phyloP scores from a whole-genome alignment of 2,329 filamentous ascomycete species.

The Ascochyta fabae region DNA sequence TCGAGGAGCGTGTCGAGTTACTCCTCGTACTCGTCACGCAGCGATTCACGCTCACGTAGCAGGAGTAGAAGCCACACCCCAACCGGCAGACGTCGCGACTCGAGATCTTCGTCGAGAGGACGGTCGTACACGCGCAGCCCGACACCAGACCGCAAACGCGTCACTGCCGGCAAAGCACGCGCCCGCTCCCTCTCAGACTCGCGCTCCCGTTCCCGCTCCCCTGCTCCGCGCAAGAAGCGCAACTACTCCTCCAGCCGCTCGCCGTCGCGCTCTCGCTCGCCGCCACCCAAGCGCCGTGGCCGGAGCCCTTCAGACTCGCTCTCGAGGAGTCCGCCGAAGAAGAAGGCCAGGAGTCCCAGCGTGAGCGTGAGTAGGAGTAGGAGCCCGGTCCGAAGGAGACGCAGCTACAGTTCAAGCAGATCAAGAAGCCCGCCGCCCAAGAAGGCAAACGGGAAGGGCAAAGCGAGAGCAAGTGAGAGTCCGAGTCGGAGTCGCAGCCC shows the following conservation, averaged over 20 bases:
- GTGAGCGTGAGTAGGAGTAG: constrained; percentile 13
- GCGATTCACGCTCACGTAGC: constrained; percentile 35
- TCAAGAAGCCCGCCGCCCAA: constrained; percentile 14
- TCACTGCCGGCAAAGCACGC: constrained; percentile 21
- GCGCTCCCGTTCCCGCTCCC: constrained; percentile 28
- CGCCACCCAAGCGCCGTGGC: constrained; percentile 32
- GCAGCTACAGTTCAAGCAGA: constrained; percentile 5
- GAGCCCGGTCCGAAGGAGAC: constrained; percentile 6
- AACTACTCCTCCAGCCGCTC: constrained; percentile 41
- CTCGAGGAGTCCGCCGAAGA: constrained; percentile 23
- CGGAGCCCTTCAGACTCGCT: constrained; percentile 30
- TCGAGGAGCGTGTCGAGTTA: constrained; percentile 43
- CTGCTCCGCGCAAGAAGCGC: constrained; percentile 29
- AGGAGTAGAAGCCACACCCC: constrained; percentile 26
- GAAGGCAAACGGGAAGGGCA: constrained; percentile 14
- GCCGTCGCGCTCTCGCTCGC: constrained; percentile 25
- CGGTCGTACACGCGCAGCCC: constrained; percentile 40
- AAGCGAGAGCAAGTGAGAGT: constrained; percentile 7
- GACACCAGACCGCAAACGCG: constrained; percentile 33
- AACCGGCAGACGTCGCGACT: constrained; percentile 8
- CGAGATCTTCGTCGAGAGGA: constrained; percentile 30
- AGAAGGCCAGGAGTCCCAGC: constrained; percentile 18
- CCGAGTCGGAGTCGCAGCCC: constrained; percentile 15
- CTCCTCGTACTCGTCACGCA: constrained; percentile 42
- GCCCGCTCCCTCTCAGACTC: constrained; percentile 30